Base-by-base conservation (phyloP, 495 filamentous ascomycete genomes). In the Penicilliopsis zonata region DNA sequence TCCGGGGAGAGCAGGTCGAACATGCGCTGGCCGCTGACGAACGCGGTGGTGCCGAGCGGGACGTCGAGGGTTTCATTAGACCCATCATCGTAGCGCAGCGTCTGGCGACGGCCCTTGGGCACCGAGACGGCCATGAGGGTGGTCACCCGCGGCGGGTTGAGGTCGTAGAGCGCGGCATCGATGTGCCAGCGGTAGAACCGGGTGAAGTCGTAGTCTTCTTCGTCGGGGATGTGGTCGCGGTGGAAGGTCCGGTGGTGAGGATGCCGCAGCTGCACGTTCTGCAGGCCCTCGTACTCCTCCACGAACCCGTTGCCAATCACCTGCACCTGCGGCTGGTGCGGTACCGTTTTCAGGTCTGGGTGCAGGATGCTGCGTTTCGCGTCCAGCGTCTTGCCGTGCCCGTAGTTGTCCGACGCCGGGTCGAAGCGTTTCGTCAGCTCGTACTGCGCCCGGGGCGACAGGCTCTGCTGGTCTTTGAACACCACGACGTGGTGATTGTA, bases 121-220 rank as follows among this genome's bases (percentile, higher is more conserved):
- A 85, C 77, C 15, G 57, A 55, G 1, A 82, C 77, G 3, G 80
- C 80, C 30, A 83, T 47, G 5, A 85, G 61, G 0, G 76, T 74
- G 0, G 80, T 85, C 6, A 78, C 78, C 18, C 72, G 57, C 2
- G 80, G 76, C 2, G 80, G 78, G 19, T 80, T 69, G 12, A 81
- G 61, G 9, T 69, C 80, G 46, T 85, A 85, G 3, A 83, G 58
- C 5, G 80, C 78, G 7, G 80, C 80, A 47, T 85, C 80, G 34
- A 85, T 82, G 43, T 85, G 80, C 80, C 79, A 85, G 20, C 80
- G 62, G 50, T 80, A 83, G 53, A 82, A 85, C 15, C 78, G 71
- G 4, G 80, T 83, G 49, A 64, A 72, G 26, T 70, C 66, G 15
- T 77, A 59, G 40, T 83, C 78, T 28, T 80, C 72, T 3, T 68